Evolutionary conservation across 2,329 filamentous ascomycete species (phyloP).

Genomic region (Albifimbria verrucaria): DNA sequence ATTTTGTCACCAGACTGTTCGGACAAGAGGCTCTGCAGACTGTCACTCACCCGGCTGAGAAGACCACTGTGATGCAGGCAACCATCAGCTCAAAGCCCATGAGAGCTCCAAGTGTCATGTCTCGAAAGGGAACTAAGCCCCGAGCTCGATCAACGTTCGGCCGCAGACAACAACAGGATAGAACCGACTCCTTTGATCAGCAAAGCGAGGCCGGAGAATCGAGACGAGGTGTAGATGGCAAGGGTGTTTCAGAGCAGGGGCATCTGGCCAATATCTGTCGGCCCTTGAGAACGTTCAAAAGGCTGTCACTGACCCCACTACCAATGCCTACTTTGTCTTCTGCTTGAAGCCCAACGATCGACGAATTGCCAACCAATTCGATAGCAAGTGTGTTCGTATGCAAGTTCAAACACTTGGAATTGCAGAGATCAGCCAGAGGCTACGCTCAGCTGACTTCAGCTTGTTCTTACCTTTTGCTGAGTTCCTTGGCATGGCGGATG

Average conservation of each 20-base stretch:
- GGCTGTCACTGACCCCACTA: slow-evolving; percentile 74
- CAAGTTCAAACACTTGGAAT: slow-evolving; percentile 96
- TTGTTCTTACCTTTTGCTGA: slow-evolving; percentile 94
- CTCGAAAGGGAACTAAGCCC: slow-evolving; percentile 60
- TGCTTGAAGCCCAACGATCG: slow-evolving; percentile 97
- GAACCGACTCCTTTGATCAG: slow-evolving; percentile 44
- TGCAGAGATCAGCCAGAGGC: slow-evolving; percentile 90
- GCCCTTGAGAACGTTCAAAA: slow-evolving; percentile 89
- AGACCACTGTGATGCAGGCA: slow-evolving; percentile 87
- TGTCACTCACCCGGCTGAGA: slow-evolving; percentile 88
- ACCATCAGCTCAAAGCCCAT: slow-evolving; percentile 94
- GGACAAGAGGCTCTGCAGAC: slow-evolving; percentile 95
- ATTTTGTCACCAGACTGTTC: slow-evolving; percentile 86
- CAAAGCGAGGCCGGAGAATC: slow-evolving; percentile 45
- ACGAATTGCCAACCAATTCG: slow-evolving; percentile 96
- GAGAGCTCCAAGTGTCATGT: slow-evolving; percentile 88
- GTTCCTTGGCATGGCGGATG: slow-evolving; percentile 84
- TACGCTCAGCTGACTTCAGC: slow-evolving; percentile 92
- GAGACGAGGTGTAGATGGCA: slow-evolving; percentile 33
- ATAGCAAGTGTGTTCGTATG: slow-evolving; percentile 94
- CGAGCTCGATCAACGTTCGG: slow-evolving; percentile 29
- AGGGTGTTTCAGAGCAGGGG: slow-evolving; percentile 69
- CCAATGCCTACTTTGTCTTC: slow-evolving; percentile 94
- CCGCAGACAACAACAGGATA: slow-evolving; percentile 36
- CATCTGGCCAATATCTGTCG: slow-evolving; percentile 86